These are phyloP conservation scores for Trichophyton verrucosum DNA, from an alignment of 2,329 filamentous ascomycete species.

Conservation along the genomic window DNA sequence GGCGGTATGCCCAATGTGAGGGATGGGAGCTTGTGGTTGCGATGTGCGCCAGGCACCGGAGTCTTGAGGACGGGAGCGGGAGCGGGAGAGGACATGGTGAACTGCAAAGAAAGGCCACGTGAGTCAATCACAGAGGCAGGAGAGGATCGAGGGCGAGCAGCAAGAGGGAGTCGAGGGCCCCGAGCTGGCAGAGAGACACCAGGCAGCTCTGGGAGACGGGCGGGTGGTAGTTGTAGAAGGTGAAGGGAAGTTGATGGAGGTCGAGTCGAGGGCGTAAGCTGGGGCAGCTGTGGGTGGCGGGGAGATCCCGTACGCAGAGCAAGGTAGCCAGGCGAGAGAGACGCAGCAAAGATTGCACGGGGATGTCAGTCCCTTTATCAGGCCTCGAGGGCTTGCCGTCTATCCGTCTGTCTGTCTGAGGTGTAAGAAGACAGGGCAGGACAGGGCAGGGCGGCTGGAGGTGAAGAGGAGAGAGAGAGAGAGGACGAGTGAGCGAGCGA, in stretches of 20 bases:
- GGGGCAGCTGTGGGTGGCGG: not conserved
- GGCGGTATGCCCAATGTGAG: slow-evolving; percentile 83
- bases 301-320: not conserved
- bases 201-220: not conserved
- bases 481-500: too few species aligned
- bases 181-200: not conserved
- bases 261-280: not conserved
- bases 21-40: slow-evolving; percentile 52
- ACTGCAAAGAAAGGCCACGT: slow-evolving; percentile 5
- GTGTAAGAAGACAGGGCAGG: too few species aligned
- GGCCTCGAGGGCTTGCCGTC: too few species aligned
- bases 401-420: too few species aligned
- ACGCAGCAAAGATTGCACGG: not conserved
- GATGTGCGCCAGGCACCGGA: slow-evolving; percentile 60
- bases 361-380: too few species aligned
- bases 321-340: not conserved
- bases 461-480: too few species aligned
- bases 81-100: slow-evolving; percentile 60
- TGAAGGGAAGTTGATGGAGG: too few species aligned
- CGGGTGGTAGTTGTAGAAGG: too few species aligned
- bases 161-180: not conserved
- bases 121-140: not conserved
- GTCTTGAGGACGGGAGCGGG: slow-evolving; percentile 57
- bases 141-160: not conserved
- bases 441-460: too few species aligned